These are phyloP conservation scores for Ceratopteris richardii DNA, from an alignment of 75 land plant genomes.

Conservation along the genomic window DNA sequence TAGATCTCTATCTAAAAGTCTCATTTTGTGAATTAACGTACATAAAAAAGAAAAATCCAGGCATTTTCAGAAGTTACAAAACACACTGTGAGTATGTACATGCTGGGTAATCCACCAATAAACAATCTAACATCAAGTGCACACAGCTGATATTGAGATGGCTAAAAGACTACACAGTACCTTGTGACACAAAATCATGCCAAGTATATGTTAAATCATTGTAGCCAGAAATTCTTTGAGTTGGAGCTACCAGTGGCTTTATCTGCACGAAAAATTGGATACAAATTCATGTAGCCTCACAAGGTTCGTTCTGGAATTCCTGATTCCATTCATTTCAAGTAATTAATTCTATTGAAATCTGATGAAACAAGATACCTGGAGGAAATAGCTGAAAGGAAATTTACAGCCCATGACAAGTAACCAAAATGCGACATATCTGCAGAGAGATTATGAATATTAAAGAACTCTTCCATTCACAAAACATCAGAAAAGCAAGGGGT, in stretches of 20 bases:
- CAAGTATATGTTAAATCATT: constrained; percentile 46
- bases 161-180: too few species aligned
- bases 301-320: too few species aligned
- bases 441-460: background rate
- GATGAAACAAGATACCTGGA: constrained; percentile 41
- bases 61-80: too few species aligned
- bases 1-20: too few species aligned
- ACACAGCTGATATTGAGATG: too few species aligned
- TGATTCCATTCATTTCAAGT: background rate
- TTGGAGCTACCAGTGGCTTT: constrained; percentile 69
- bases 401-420: constrained; percentile 55
- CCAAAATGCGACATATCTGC: constrained; percentile 89
- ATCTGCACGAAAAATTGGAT: constrained; percentile 40
- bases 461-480: background rate
- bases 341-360: background rate
- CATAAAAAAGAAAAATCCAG: too few species aligned
- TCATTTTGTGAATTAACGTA: too few species aligned
- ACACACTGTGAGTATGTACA: too few species aligned
- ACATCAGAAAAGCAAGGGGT: background rate
- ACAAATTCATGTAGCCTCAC: background rate
- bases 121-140: too few species aligned
- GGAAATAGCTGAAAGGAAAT: constrained; percentile 80
- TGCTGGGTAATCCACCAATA: too few species aligned
- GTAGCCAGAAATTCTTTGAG: constrained; percentile 34
- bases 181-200: constrained; percentile 79